Percentiles rank a stretch among this genome's conserved stretches.
Conservation (phyloP, 192 early-diverging fungal species). For the Coemansia interrupta region DNA sequence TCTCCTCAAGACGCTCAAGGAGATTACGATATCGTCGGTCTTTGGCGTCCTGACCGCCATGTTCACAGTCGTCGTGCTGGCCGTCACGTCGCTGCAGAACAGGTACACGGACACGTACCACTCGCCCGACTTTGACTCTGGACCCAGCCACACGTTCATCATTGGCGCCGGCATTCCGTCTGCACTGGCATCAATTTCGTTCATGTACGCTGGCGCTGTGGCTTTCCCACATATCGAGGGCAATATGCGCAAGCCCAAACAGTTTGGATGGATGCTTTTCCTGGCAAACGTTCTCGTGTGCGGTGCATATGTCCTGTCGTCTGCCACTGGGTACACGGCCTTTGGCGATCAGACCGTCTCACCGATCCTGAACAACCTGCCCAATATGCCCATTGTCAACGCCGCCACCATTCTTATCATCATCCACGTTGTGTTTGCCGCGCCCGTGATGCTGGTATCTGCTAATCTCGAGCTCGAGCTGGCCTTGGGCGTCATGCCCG, state of each 20-base stretch:
- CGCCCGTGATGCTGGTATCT: constrained; percentile 72
- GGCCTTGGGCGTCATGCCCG: constrained; percentile 59
- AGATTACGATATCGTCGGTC: constrained; percentile 73
- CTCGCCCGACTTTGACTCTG: constrained; percentile 22
- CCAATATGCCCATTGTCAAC: constrained; percentile 58
- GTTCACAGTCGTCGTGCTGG: constrained; percentile 54
- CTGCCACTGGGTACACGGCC: constrained; percentile 67
- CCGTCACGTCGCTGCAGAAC: constrained; percentile 35
- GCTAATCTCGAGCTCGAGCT: constrained; percentile 73
- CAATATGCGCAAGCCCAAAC: constrained; percentile 67
- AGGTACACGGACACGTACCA: constrained; percentile 42
- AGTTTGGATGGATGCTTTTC: constrained; percentile 68
- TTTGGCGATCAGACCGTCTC: constrained; percentile 67
- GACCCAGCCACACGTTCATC: constrained; percentile 54
- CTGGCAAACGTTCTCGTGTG: constrained; percentile 64
- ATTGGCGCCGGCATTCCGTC: constrained; percentile 69
- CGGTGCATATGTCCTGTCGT: constrained; percentile 64
- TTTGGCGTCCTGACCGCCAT: constrained; percentile 70
- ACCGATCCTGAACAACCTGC: constrained; percentile 71
- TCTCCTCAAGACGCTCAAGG: constrained; percentile 71
- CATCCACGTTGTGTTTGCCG: constrained; percentile 75
- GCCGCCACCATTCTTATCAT: constrained; percentile 72
- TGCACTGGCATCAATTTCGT: constrained; percentile 74
- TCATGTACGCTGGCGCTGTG: constrained; percentile 80
- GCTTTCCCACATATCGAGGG: constrained; percentile 82